Evolutionary conservation across 2,329 filamentous ascomycete genomes (phyloP).

Genomic region (Didymella pinodella): DNA sequence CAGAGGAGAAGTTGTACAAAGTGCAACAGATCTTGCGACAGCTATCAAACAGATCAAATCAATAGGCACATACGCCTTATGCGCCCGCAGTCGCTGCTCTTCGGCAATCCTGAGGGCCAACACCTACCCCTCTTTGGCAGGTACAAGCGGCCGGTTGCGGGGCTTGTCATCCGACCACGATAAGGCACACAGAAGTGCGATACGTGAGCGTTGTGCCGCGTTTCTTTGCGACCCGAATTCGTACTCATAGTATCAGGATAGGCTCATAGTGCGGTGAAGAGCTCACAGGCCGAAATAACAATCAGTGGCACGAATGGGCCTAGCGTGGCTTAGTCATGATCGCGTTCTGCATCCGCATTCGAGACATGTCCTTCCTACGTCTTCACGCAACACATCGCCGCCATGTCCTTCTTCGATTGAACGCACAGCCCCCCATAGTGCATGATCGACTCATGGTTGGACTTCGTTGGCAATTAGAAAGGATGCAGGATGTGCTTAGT

Average conservation of each 20-base stretch:
- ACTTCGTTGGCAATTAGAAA: neutral
- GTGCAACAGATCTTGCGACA: neutral
- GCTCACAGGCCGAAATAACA: neutral
- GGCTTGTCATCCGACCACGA: slow-evolving; percentile 6
- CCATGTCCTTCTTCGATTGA: neutral
- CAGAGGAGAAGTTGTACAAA: neutral
- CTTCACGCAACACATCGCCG: neutral
- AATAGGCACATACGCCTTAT: slow-evolving; percentile 6
- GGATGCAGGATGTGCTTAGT: neutral
- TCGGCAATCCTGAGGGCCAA: slow-evolving; percentile 10
- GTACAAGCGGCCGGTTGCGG: slow-evolving; percentile 19
- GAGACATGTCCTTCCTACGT: neutral
- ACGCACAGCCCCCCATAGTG: neutral
- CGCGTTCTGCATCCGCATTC: neutral
- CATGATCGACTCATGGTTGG: neutral
- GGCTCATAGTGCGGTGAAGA: no score
- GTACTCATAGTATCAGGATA: neutral
- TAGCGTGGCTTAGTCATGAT: neutral
- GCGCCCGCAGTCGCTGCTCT: slow-evolving; percentile 3
- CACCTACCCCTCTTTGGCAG: slow-evolving; percentile 21
- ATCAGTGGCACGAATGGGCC: neutral
- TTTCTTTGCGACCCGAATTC: no score
- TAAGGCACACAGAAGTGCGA: neutral
- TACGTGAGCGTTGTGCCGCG: neutral
- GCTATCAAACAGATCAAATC: neutral